Conservation (phyloP, 2,329 filamentous ascomycete genomes). For the Colletotrichum eleusines region DNA sequence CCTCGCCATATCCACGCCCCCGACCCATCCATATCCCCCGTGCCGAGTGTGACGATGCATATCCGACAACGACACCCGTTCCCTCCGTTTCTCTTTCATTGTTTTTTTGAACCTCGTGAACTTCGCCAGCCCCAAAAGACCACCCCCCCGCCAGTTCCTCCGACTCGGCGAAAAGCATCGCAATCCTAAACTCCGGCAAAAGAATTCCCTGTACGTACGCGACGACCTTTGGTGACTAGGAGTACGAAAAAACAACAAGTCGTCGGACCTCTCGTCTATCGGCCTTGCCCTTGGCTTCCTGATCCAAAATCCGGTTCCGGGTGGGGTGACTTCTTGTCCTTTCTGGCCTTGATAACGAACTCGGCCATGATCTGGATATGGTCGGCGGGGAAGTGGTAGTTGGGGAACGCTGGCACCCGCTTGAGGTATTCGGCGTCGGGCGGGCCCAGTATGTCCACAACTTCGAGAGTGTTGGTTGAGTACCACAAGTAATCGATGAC, state of each 20-base stretch:
- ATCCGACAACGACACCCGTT: constrained; percentile 22
- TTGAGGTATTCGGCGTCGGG: constrained; percentile 88
- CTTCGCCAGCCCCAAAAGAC: constrained; percentile 33
- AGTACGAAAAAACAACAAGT: constrained; percentile 25
- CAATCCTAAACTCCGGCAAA: constrained; percentile 44
- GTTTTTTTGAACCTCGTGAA: constrained; percentile 31
- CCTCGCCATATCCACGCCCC: constrained; percentile 27
- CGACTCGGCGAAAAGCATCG: constrained; percentile 41
- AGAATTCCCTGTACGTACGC: constrained; percentile 38
- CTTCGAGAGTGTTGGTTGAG: constrained; percentile 88
- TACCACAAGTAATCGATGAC: constrained; percentile 99
- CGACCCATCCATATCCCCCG: constrained; percentile 9
- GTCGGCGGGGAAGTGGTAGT: constrained; percentile 94
- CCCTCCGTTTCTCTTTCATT: constrained; percentile 16
- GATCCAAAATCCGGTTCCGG: constrained; percentile 72
- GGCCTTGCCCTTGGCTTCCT: constrained; percentile 43
- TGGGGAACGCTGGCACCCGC: constrained; percentile 90
- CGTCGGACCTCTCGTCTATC: constrained; percentile 25
- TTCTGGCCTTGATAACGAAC: constrained; percentile 88
- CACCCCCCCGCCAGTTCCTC: constrained; percentile 33
- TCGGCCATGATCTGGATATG: constrained; percentile 91
- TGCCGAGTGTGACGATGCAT: constrained; percentile 32
- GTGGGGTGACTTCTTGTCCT: constrained; percentile 77
- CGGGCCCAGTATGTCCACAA: constrained; percentile 85
- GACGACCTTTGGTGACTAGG: constrained; percentile 7